phyloP scores from a whole-genome alignment of 345 rosid species.

The Hibiscus tridactylites region DNA sequence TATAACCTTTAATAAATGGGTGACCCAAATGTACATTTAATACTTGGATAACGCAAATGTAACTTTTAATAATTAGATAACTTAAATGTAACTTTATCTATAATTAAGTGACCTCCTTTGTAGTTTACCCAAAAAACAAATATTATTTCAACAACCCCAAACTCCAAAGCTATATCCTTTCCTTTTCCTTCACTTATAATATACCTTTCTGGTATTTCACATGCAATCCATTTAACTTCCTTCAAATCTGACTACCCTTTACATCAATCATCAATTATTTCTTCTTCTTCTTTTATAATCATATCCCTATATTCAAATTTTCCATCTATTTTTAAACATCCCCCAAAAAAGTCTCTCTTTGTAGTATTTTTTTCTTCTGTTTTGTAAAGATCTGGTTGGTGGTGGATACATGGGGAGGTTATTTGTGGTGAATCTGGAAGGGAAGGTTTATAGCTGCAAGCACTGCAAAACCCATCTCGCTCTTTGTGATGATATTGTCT shows the following conservation, averaged over 20 bases:
- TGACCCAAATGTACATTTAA: no score
- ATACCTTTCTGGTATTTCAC: not conserved
- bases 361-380: not conserved
- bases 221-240: not conserved
- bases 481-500: slow-evolving; percentile 55
- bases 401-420: slow-evolving; percentile 73
- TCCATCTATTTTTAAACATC: not conserved
- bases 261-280: not conserved
- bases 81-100: no score
- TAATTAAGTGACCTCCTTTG: no score
- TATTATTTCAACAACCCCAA: not conserved
- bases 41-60: no score
- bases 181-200: no score
- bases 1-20: no score
- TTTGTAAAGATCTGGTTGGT: slow-evolving; percentile 10
- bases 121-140: no score
- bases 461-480: slow-evolving; percentile 93
- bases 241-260: not conserved
- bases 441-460: slow-evolving; percentile 85
- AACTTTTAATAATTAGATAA: no score
- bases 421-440: slow-evolving; percentile 79
- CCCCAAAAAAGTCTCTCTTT: not conserved
- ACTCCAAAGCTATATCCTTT: not conserved
- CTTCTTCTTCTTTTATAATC: not conserved
- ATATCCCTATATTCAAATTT: slow-evolving; percentile 8